Percentiles rank a stretch among this genome's conserved stretches.
Evolutionary conservation across 495 filamentous ascomycete species (phyloP).

Genomic region (Trypethelium eluteriae): DNA sequence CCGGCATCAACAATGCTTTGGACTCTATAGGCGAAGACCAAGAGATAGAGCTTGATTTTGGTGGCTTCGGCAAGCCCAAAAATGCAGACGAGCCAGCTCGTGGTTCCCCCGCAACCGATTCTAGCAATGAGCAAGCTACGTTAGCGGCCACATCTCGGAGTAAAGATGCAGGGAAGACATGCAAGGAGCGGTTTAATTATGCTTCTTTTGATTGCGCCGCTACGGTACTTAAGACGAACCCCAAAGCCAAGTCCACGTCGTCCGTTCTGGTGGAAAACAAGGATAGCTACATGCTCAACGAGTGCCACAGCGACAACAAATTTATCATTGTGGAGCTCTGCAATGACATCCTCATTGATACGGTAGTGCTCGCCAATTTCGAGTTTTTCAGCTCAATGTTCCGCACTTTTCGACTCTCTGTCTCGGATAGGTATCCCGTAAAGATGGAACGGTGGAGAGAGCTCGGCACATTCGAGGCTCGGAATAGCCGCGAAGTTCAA

Average conservation of each 20-base stretch:
- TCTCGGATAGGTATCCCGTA: constrained; percentile 87
- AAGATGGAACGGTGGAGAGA: constrained; percentile 89
- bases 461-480: constrained; percentile 78
- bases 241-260: constrained; percentile 71
- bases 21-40: constrained; percentile 77
- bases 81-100: not conserved
- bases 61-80: constrained; percentile 47
- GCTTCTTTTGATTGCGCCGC: constrained; percentile 95
- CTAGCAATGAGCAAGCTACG: constrained; percentile 20
- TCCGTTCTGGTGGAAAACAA: constrained; percentile 91
- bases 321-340: constrained; percentile 85
- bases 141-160: constrained; percentile 52
- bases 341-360: constrained; percentile 93
- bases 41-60: constrained; percentile 88
- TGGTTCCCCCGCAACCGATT: not conserved
- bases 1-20: constrained; percentile 54
- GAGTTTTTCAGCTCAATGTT: constrained; percentile 99
- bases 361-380: constrained; percentile 90
- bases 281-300: constrained; percentile 96
- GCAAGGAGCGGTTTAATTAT: constrained; percentile 92
- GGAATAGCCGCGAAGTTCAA: constrained; percentile 87
- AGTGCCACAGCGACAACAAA: constrained; percentile 80
- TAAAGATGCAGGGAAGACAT: constrained; percentile 91
- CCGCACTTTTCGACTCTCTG: constrained; percentile 77
- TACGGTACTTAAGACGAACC: constrained; percentile 83